A percentile compares a stretch with the other conserved stretches of the same genome.
phyloP scores from a whole-genome alignment of 2,329 filamentous ascomycete species.

The Furcasterigmium sp. region DNA sequence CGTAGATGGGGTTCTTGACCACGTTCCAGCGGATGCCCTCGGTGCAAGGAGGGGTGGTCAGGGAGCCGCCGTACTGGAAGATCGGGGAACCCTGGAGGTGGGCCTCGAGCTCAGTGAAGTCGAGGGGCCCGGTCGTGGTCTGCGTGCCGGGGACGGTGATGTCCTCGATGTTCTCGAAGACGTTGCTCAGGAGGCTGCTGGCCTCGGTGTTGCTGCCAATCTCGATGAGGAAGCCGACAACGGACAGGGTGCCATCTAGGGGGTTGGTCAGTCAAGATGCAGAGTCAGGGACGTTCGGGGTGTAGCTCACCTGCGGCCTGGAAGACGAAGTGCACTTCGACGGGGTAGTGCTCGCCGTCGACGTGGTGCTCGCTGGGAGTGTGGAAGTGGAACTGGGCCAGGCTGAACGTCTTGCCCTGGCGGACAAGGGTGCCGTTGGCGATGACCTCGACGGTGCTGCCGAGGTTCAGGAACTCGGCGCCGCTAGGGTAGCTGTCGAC shows the following conservation, averaged over 20 bases:
- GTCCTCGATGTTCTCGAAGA: constrained; percentile 30
- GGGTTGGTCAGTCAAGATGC: neutral
- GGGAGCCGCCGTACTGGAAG: constrained; percentile 50
- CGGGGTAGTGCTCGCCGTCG: constrained; percentile 30
- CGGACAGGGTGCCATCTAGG: constrained; percentile 21
- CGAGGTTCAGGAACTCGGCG: constrained; percentile 44
- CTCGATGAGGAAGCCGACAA: constrained; percentile 32
- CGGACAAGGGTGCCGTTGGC: constrained; percentile 40
- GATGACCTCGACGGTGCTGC: constrained; percentile 45
- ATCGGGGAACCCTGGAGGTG: constrained; percentile 31
- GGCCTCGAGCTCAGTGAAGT: constrained; percentile 33
- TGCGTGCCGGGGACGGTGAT: constrained; percentile 32
- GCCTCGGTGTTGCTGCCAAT: constrained; percentile 13
- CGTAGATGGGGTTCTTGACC: constrained; percentile 37
- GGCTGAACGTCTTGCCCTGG: constrained; percentile 30
- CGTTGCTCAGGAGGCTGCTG: constrained; percentile 25
- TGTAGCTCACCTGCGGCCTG: constrained; percentile 20
- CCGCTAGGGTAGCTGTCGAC: constrained; percentile 29
- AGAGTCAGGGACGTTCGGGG: neutral
- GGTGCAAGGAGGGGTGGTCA: constrained; percentile 58
- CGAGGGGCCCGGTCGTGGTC: constrained; percentile 28
- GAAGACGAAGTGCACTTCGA: constrained; percentile 37
- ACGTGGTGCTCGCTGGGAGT: constrained; percentile 54
- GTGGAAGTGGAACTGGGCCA: constrained; percentile 57
- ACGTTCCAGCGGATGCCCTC: constrained; percentile 52